Evolutionary conservation across 768 basidiomycete species (phyloP), one percentile per base, ranked within the genome.

Genomic region (Mycena capillaripes): DNA sequence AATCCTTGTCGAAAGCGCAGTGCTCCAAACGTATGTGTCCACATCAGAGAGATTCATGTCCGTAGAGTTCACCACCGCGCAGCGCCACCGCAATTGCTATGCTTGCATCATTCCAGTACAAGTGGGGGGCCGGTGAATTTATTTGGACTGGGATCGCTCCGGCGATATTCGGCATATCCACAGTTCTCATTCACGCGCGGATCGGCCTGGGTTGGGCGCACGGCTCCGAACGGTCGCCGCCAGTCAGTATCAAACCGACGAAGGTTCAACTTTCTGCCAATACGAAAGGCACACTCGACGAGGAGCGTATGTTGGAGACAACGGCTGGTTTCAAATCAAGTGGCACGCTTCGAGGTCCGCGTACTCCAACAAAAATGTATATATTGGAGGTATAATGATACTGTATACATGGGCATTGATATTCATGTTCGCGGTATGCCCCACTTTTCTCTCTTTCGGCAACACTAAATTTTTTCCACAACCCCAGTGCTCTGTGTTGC

Each of bases 191-290:
- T 48, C 70, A 71, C 40, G 63, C 70, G 32, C 70, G 70, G 34
- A 71, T 71, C 56, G 70, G 70, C 44, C 63, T 71, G 21, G 70
- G 70, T 21, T 71, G 70, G 70, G 53, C 70, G 56, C 40, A 55
- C 29, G 53, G 25, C 9, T 53, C 63, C 21, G 63, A 65, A 11
- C 32, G 50, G 14, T 25, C 48, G 34, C 14, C 42, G 25, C 29
- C 46, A 62, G 27, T 48, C 29, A 36, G n/a, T 65, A 17, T 19
- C 50, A 65, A 42, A 30, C 52, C 50, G 29, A 44, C 53, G 38
- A 57, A 9, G 40, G 32, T 66, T 44, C 38, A 66, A 56, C 25
- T 30, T 53, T 66, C 53, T 57, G 36, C 32, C 64, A 42, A 29
- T 42, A 38, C 23, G 50, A 65, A 55, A 11, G 50, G 36, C 34